These are phyloP conservation scores for Aspergillus pseudoterreus DNA, from an alignment of 2,329 filamentous ascomycete species.

Conservation along the genomic window DNA sequence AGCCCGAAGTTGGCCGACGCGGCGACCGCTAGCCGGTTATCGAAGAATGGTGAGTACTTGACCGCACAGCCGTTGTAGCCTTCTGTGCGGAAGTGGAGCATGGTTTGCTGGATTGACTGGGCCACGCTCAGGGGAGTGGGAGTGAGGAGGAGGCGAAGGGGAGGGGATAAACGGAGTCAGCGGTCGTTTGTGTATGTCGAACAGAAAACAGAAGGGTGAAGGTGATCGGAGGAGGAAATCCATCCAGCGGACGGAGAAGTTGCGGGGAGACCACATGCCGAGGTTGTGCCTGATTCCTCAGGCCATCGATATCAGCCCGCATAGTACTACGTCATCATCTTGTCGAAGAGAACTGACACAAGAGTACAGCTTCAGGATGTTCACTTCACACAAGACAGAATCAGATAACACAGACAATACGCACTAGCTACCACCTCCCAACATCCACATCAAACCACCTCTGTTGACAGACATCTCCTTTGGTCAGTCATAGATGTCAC, in stretches of 20 bases:
- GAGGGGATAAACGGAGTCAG: background rate
- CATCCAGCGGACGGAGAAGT: background rate
- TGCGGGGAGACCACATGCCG: slow-evolving; percentile 7
- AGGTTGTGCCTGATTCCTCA: slow-evolving; percentile 6
- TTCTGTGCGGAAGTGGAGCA: slow-evolving; percentile 91
- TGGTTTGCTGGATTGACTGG: slow-evolving; percentile 38
- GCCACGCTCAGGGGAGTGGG: background rate
- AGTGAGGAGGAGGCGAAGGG: background rate
- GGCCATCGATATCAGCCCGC: background rate
- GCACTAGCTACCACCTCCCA: background rate
- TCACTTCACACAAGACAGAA: background rate
- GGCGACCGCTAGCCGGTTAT: slow-evolving; percentile 86
- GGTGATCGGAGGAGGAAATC: background rate
- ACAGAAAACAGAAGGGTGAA: background rate
- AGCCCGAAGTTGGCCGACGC: slow-evolving; percentile 94
- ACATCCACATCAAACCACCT: background rate
- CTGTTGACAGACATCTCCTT: background rate
- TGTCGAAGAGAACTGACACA: no score
- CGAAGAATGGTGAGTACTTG: slow-evolving; percentile 98
- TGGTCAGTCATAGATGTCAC: slow-evolving; percentile 1
- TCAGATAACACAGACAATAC: background rate
- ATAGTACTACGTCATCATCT: background rate
- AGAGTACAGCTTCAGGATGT: background rate
- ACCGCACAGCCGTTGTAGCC: slow-evolving; percentile 96
- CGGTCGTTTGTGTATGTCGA: background rate